Conservation (phyloP, 2,329 filamentous ascomycete species). For the Torrubiellomyces zombiae region DNA sequence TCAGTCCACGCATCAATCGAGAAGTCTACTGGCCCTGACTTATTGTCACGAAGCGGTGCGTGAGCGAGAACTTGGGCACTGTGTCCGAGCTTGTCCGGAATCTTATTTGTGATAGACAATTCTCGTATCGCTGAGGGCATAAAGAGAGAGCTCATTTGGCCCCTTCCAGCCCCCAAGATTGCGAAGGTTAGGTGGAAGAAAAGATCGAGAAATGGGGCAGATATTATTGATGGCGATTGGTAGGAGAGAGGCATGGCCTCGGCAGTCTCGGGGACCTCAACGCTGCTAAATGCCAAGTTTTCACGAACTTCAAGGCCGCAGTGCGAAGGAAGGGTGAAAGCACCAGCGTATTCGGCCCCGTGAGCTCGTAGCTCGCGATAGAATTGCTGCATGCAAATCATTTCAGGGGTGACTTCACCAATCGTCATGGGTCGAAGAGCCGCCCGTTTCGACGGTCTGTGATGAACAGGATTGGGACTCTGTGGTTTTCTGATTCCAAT, state of each 20-base stretch:
- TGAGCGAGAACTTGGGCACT: constrained; percentile 11
- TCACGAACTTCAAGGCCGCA: constrained; percentile 6
- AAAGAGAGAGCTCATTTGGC: constrained; percentile 15
- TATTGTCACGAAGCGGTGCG: constrained; percentile 8
- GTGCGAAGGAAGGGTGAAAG: constrained; percentile 7
- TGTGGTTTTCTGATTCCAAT: constrained; percentile 17
- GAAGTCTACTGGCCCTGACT: constrained; percentile 15
- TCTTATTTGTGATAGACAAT: constrained; percentile 10
- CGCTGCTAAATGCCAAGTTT: constrained; percentile 8
- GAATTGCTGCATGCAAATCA: too few relatives aligned
- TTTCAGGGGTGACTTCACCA: constrained; percentile 2
- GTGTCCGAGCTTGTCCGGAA: constrained; percentile 13
- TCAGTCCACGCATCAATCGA: constrained; percentile 16
- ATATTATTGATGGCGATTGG: constrained; percentile 25
- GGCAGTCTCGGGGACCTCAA: constrained; percentile 25
- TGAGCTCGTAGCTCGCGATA: constrained; percentile 10
- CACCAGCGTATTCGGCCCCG: constrained; percentile 11
- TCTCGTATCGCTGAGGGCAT: constrained; percentile 19
- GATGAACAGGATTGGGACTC: constrained; percentile 8
- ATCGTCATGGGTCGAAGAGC: constrained; percentile 3
- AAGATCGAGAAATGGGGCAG: constrained; percentile 28
- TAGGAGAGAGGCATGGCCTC: constrained; percentile 25
- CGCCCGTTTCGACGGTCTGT: constrained; percentile 5
- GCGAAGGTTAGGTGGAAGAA: constrained; percentile 24
- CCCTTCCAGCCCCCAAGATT: constrained; percentile 18